Base-by-base conservation (phyloP, 1,284 basidiomycete species). In the Cryptococcus amylolentus region DNA sequence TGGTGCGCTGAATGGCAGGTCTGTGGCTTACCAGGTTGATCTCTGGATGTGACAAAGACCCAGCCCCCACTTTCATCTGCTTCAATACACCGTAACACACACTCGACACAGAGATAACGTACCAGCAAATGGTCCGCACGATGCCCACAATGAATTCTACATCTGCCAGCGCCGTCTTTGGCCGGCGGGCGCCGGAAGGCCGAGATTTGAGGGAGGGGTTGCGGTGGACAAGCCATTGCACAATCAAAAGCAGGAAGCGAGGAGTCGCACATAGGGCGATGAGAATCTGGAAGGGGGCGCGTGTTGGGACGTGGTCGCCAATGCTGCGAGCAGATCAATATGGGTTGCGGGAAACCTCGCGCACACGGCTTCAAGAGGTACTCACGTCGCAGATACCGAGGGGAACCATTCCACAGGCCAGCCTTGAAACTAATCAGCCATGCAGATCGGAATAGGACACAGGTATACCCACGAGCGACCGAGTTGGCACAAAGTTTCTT, bases 331-430 rank as follows among this genome's bases (percentile, higher is more conserved):
- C 60, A 27, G 46, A 27, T 38, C 41, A n/a, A 27, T 18, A 31
- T 27, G 31, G 67, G 26, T 18, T 42, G 23, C 45, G 18, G n/a
- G 13, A 42, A 9, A 10, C 18, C 40, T 16, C n/a, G 23, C 14
- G 12, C 37, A 38, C 13, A n/a, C 31, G 10, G 42, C 18, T 39
- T 10, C 18, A n/a, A 14, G 41, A 20, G 23, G 23, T 7, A 81
- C 87, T 69, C 71, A 90, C 88, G 91, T 91, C 9, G 92, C 90
- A 28, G 91, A 94, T 4, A 96, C 92, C 4, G 89, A 91, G 6
- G 91, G 92, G 69, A 90, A 92, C 88, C 88, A 95, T 72, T 95
- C 92, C 41, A 92, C 78, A 0, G 92, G 92, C 72, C 88, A 95
- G 20, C 84, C 86, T 51, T 18, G 8, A 13, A 86, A 8, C 27